Evolutionary conservation across 257 asterid species (phyloP).

Genomic region (Agastache rugosa): DNA sequence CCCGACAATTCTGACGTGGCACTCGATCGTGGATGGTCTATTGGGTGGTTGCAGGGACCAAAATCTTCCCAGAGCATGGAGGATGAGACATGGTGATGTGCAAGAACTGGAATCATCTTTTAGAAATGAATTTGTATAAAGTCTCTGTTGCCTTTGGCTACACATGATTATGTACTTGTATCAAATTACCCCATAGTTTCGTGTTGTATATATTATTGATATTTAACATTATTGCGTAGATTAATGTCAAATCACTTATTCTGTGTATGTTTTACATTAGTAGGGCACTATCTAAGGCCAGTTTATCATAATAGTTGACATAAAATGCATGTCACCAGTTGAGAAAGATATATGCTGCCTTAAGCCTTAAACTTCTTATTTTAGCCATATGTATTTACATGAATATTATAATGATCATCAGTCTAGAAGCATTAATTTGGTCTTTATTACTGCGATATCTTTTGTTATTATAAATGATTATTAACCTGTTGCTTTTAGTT

Average conservation of each 20-base stretch:
- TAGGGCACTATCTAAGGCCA: background rate
- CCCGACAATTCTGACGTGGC: background rate
- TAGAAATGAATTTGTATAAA: slow-evolving; percentile 20
- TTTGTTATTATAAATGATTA: no score
- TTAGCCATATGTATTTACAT: no score
- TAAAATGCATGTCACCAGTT: no score
- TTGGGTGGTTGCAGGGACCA: background rate
- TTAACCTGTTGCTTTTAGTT: no score
- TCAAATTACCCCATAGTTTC: slow-evolving; percentile 26
- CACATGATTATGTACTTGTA: slow-evolving; percentile 29
- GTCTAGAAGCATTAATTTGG: no score
- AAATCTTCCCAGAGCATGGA: slow-evolving; percentile 2
- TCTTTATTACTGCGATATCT: no score
- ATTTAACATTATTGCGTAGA: slow-evolving; percentile 21
- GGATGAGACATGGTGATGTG: background rate
- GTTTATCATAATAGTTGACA: no score
- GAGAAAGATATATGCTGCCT: no score
- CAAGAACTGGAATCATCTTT: background rate
- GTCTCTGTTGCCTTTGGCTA: slow-evolving; percentile 19
- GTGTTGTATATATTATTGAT: slow-evolving; percentile 38
- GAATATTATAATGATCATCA: no score
- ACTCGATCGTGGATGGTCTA: slow-evolving; percentile 1
- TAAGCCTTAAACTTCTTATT: no score
- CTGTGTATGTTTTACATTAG: background rate
- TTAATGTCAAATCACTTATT: background rate